Percentiles rank a stretch among this genome's conserved stretches.
Evolutionary conservation across 2,329 filamentous ascomycete genomes (phyloP).

Genomic region (Corynespora cassiicola): DNA sequence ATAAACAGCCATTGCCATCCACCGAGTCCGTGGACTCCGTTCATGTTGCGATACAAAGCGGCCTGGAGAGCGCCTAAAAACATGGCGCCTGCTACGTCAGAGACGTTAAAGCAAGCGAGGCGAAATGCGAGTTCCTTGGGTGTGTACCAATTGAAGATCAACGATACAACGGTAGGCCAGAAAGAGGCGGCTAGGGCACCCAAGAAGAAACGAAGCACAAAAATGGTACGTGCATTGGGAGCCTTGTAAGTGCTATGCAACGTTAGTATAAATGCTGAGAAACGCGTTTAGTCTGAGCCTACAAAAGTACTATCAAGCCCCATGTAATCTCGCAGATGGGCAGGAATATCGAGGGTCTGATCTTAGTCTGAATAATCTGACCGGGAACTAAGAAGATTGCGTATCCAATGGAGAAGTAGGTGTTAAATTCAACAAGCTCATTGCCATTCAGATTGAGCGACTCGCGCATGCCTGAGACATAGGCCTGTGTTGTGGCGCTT

Average conservation of each 20-base stretch:
- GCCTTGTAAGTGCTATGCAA: conserved; percentile 11
- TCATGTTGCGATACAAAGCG: conserved; percentile 9
- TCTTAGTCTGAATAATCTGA: conserved; percentile 16
- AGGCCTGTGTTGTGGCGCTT: conserved; percentile 48
- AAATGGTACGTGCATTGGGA: too few species aligned
- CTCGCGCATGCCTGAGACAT: conserved; percentile 22
- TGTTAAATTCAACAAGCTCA: conserved; percentile 17
- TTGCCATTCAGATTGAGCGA: conserved; percentile 16
- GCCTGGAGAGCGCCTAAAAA: conserved; percentile 9
- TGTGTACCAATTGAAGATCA: conserved; percentile 13
- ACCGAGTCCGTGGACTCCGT: conserved; percentile 56
- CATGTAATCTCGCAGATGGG: conserved; percentile 12
- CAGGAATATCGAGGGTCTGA: conserved; percentile 16
- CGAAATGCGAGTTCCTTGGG: conserved; percentile 15
- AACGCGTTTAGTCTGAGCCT: conserved; percentile 11
- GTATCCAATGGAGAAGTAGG: conserved; percentile 12
- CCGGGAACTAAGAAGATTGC: conserved; percentile 13
- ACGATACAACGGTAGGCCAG: conserved; percentile 6
- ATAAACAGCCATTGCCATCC: conserved; percentile 36
- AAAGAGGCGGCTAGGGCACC: conserved; percentile 4
- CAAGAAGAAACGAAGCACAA: conserved; percentile 8
- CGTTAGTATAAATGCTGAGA: conserved; percentile 10
- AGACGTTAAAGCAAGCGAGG: conserved; percentile 7
- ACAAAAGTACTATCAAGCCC: conserved; percentile 13
- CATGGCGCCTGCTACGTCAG: conserved; percentile 7